Evolutionary conservation across 805 yeast genomes (phyloP), one percentile per base, ranked within the genome.

Genomic region (Candida namnaoensis): DNA sequence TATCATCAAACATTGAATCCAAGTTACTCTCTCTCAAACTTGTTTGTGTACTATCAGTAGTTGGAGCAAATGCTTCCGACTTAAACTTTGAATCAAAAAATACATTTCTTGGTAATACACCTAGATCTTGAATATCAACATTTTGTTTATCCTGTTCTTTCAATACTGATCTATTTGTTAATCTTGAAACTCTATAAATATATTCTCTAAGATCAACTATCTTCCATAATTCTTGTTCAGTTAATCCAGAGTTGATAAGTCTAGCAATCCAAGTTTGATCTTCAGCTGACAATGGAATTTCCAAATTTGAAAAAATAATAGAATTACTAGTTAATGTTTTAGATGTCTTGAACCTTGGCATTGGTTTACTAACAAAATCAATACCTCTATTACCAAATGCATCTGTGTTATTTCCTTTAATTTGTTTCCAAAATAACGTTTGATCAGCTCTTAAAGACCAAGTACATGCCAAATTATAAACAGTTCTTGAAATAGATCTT

Each of bases 181-280:
- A 45, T 38, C 71, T 65, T 1, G 84, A 74, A 5, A 78, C 76
- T 38, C 79, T 75, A 44, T 63, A 69, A 8, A 90, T 72, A 49
- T 87, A 84, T 27, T 80, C 80, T 42, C 90, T 69, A 42, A 88
- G 59, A 4, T 76, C 76, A 13, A 80, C 80, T 11, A 91, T 62
- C 57, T 90, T 91, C 97, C 97, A 91, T 25, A 86, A 51, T 37
- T 88, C 95, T 7, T 66, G 68, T 9, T 79, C 87, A 7, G 68
- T 68, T 40, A 91, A 61, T 0, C 97, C 98, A n/a, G 86, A 69
- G 3, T 81, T 69, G 38, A 76, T 72, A 36, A 91, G 64, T 47
- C 81, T 78, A 33, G 75, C 75, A n/a, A 88, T 65, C 88, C 95
- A 83, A 30, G 70, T 69, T 42, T 72, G 69, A 57, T 86, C 95